These are phyloP conservation scores for Prunus padus DNA, from an alignment of 306 rosid species.

Conservation along the genomic window DNA sequence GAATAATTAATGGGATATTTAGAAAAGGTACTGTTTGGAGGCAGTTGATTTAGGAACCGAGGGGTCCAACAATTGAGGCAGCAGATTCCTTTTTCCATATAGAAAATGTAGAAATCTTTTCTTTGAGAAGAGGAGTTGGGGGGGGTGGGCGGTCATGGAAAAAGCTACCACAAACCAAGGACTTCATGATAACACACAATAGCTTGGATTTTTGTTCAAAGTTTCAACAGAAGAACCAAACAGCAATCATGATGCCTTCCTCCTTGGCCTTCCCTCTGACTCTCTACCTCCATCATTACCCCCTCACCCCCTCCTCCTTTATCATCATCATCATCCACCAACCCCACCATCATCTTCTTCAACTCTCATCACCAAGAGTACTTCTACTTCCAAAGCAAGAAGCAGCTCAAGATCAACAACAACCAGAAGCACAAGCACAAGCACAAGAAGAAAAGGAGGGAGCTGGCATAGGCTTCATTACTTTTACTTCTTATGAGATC, in stretches of 20 bases:
- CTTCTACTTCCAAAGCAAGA: conserved; percentile 21
- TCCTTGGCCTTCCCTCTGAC: conserved; percentile 44
- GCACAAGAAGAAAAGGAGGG: conserved; percentile 22
- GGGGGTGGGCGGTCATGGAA: no score
- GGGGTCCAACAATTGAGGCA: conserved; percentile 8
- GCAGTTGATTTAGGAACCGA: conserved; percentile 9
- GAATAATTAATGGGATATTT: neutral
- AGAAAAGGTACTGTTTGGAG: neutral
- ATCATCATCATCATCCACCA: conserved; percentile 28
- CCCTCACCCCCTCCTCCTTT: conserved; percentile 49
- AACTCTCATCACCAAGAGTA: conserved; percentile 7
- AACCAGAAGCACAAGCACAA: conserved; percentile 18
- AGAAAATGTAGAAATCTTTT: conserved; percentile 15
- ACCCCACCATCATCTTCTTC: conserved; percentile 21
- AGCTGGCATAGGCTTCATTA: conserved; percentile 13
- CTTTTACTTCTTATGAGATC: conserved; percentile 5
- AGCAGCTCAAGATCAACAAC: conserved; percentile 15
- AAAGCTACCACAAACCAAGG: conserved; percentile 30
- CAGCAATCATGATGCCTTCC: conserved; percentile 72
- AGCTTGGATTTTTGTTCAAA: conserved; percentile 66
- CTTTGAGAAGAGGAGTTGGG: conserved; percentile 10
- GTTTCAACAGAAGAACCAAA: conserved; percentile 59
- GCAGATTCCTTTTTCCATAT: conserved; percentile 1
- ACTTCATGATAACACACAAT: conserved; percentile 56
- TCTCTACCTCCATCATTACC: conserved; percentile 66